These are phyloP conservation scores for Zygosaccharomyces sapae DNA, from an alignment of 1,139 yeast species.

Conservation along the genomic window DNA sequence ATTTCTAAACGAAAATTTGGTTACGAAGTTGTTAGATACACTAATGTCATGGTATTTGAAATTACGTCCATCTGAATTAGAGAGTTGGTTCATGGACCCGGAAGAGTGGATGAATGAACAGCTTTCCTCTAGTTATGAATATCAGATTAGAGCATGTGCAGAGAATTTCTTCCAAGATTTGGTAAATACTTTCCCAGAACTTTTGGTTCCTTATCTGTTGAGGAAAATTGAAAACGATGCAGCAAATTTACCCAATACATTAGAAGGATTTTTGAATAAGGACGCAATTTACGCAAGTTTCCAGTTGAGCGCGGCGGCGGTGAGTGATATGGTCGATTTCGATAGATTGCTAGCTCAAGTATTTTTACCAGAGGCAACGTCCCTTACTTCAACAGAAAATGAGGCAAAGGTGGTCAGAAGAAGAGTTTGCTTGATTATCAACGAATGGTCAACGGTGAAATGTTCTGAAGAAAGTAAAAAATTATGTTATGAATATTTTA, in stretches of 20 bases:
- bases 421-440: constrained; percentile 68
- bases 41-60: constrained; percentile 70
- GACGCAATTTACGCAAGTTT: constrained; percentile 82
- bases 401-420: constrained; percentile 61
- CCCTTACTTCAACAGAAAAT: constrained; percentile 19
- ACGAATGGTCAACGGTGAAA: constrained; percentile 75
- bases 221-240: constrained; percentile 53
- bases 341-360: constrained; percentile 54
- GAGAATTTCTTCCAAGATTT: constrained; percentile 80
- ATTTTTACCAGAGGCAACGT: constrained; percentile 61
- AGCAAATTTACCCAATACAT: constrained; percentile 35
- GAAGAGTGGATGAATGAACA: constrained; percentile 92
- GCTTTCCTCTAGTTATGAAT: constrained; percentile 73
- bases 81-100: constrained; percentile 78
- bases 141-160: constrained; percentile 80
- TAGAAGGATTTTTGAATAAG: constrained; percentile 55
- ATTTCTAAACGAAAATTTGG: constrained; percentile 54
- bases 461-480: constrained; percentile 55
- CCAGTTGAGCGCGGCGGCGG: constrained; percentile 66
- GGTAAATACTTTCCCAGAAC: constrained; percentile 57
- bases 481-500: constrained; percentile 58
- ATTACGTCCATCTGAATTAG: constrained; percentile 69
- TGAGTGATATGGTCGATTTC: constrained; percentile 61
- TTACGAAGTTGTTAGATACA: constrained; percentile 58
- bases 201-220: constrained; percentile 59